Base-by-base conservation (phyloP, 129 eudicot genomes). In the Artemisia tridentata region DNA sequence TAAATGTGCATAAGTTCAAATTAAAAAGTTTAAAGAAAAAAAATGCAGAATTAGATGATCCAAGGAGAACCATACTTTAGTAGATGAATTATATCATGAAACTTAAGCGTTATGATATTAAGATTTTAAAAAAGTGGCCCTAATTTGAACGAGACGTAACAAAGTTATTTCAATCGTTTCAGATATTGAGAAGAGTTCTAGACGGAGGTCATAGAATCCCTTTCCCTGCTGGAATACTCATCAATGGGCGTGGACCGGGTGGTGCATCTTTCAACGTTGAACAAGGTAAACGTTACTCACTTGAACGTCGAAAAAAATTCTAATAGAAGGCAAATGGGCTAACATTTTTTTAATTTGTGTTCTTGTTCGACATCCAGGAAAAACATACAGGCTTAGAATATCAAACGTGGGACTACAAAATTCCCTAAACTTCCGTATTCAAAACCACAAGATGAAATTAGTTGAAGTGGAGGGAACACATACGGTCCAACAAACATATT, bases 171-270 rank as follows among this genome's bases (percentile, higher is more conserved):
- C 12, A 17, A 43, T 84, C 55, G 18, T 41, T 74, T 63, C 79
- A 93, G 99, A 57, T 21, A 29, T 80, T 93, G 83, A 84, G 72
- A 65, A 68, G 75, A 17, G 86, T 79, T 56, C 91, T 93, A 25
- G 99, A 87, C 67, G 57, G 63, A 54, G 99, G 99, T 79, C 83
- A 78, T 51, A 87, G 68, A 75, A 61, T 93, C 49, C 96, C 87
- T 18, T 83, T 75, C 23, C 97, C 97, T 14, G 84, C 78, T 43
- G 96, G 92, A 6, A 80, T 93, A 72, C 97, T 93, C 55, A 87
- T 93, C 60, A 93, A 93, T 45, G 99, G 99, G 3, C 95, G 89
- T 66, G 98, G 98, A 34, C 83, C 93, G 7, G 81, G 77, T 65
- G 92, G 82, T 25, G 77, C 81, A 23, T 78, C 75, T 69, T 84